Percentiles rank a stretch among this genome's conserved stretches.
These are phyloP conservation scores for Cyberlindnera sargentensis DNA, from an alignment of 805 yeast species.

Conservation along the genomic window DNA sequence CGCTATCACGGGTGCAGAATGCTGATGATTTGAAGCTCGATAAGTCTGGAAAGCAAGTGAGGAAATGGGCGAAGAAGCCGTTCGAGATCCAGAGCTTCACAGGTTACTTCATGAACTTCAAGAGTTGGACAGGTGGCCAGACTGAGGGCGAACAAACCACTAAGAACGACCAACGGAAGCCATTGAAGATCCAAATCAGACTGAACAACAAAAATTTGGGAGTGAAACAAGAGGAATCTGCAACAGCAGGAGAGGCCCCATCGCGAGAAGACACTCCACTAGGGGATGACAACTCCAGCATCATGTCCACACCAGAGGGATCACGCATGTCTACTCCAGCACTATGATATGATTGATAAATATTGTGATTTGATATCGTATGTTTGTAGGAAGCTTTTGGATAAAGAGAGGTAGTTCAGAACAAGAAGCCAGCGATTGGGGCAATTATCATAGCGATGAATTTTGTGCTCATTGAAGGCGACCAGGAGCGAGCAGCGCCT, in stretches of 20 bases:
- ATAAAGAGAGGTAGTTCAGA: background rate
- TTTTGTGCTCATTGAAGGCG: background rate
- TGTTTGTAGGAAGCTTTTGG: background rate
- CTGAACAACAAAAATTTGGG: constrained; percentile 15
- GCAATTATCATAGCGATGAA: background rate
- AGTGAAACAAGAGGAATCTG: constrained; percentile 2
- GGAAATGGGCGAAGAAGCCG: constrained; percentile 37
- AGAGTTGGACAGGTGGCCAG: constrained; percentile 32
- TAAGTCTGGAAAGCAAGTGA: constrained; percentile 34
- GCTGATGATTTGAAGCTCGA: constrained; percentile 28
- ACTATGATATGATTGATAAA: background rate
- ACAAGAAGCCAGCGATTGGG: constrained; percentile 1
- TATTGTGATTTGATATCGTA: background rate
- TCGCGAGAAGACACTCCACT: constrained; percentile 21
- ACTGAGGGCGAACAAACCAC: constrained; percentile 3
- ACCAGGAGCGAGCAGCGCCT: background rate
- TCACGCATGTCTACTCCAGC: constrained; percentile 14
- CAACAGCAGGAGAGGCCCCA: background rate
- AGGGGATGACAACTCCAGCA: constrained; percentile 16
- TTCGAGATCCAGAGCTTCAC: constrained; percentile 37
- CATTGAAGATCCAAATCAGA: constrained; percentile 17
- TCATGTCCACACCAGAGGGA: constrained; percentile 17
- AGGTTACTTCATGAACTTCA: constrained; percentile 31
- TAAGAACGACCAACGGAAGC: background rate
- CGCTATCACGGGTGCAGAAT: constrained; percentile 6